phyloP scores from a whole-genome alignment of 2,329 filamentous ascomycete species.

The Aureobasidium sp. region DNA sequence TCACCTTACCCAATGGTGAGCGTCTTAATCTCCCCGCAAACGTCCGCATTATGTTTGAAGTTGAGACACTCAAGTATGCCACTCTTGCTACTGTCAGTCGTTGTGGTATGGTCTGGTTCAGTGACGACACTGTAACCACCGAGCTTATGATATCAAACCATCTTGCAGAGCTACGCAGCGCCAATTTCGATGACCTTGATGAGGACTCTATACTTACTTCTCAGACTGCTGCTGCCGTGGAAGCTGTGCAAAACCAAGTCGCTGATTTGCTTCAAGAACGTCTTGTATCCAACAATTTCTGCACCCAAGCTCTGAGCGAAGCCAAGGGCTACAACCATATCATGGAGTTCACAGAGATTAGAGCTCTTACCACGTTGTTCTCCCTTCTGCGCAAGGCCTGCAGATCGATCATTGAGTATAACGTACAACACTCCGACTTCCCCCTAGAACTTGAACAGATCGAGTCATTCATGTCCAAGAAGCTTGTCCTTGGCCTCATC shows the following conservation, averaged over 20 bases:
- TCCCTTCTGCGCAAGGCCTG: conserved; percentile 92
- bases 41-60: conserved; percentile 99
- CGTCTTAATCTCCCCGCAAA: conserved; percentile 90
- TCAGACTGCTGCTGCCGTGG: conserved; percentile 53
- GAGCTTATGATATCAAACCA: conserved; percentile 92
- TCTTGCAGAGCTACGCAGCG: conserved; percentile 70
- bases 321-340: conserved; percentile 83
- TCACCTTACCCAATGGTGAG: conserved; percentile 95
- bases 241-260: conserved; percentile 72
- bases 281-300: conserved; percentile 72
- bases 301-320: conserved; percentile 67
- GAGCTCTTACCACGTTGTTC: conserved; percentile 87
- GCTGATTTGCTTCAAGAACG: conserved; percentile 72
- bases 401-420: conserved; percentile 90
- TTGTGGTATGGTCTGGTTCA: conserved; percentile 99
- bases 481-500: conserved; percentile 81
- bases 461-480: conserved; percentile 86
- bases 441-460: conserved; percentile 84
- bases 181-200: conserved; percentile 89
- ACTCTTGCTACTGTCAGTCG: conserved; percentile 98
- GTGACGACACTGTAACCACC: conserved; percentile 89
- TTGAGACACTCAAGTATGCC: conserved; percentile 94
- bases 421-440: conserved; percentile 89
- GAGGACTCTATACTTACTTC: conserved; percentile 77
- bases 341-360: conserved; percentile 93